phyloP scores from a whole-genome alignment of 768 basidiomycete species.

The Cubamyces lactineus region DNA sequence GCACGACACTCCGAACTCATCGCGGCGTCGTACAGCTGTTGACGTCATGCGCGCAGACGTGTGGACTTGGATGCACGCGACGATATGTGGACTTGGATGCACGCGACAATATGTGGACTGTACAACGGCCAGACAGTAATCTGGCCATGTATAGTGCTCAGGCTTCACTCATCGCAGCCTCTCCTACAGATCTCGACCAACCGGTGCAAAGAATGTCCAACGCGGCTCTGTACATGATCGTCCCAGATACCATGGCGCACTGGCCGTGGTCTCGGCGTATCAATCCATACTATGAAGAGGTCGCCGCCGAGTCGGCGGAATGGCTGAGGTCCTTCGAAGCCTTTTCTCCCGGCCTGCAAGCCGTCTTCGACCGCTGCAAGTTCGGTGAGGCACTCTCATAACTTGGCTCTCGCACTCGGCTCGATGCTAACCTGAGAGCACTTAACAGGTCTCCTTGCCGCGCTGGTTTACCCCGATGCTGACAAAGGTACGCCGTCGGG shows the following conservation, averaged over 20 bases:
- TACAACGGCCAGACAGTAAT: too few relatives aligned
- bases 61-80: too few relatives aligned
- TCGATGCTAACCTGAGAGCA: neutral
- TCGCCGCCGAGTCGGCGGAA: constrained; percentile 30
- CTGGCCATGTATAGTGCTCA: too few relatives aligned
- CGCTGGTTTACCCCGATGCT: constrained; percentile 14
- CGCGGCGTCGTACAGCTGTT: too few relatives aligned
- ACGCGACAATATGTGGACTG: too few relatives aligned
- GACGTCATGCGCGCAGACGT: too few relatives aligned
- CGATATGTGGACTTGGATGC: too few relatives aligned
- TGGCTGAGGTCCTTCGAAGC: constrained; percentile 34
- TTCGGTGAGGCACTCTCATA: constrained; percentile 24
- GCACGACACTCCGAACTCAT: too few relatives aligned
- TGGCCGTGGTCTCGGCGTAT: constrained; percentile 38
- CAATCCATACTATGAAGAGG: constrained; percentile 34
- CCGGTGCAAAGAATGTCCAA: neutral
- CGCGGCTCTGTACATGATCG: neutral
- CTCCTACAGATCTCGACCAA: too few relatives aligned
- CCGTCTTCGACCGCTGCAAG: constrained; percentile 34
- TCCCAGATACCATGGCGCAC: constrained; percentile 33
- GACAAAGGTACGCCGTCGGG: neutral
- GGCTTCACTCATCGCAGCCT: too few relatives aligned
- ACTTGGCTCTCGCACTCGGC: too few relatives aligned
- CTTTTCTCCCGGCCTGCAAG: constrained; percentile 31
- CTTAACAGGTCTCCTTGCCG: constrained; percentile 16